phyloP scores from a whole-genome alignment of 176 grass and related monocot genomes.

The Thinopyrum elongatum region DNA sequence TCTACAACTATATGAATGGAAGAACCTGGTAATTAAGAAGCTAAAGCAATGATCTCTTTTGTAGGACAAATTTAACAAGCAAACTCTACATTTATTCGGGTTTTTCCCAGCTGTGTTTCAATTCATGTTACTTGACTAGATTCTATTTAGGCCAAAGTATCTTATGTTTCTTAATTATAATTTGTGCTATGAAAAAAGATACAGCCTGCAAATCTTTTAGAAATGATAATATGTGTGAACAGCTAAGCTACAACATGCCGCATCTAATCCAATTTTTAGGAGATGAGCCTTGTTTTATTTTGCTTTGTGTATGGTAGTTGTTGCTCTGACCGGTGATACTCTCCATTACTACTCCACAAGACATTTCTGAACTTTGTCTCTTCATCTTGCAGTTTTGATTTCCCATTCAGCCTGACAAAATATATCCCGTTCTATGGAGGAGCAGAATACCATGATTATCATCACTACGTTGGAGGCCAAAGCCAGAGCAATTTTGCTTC shows the following conservation, averaged over 20 bases:
- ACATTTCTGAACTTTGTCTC: not conserved
- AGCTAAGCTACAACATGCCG: not conserved
- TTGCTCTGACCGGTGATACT: not conserved
- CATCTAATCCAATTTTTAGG: not conserved
- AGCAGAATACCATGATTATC: slow-evolving; percentile 96
- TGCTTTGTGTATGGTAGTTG: not conserved
- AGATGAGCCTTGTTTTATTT: not conserved
- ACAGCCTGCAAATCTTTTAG: not conserved
- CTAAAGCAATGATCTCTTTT: not conserved
- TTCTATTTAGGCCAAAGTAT: not conserved
- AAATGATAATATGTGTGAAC: not conserved
- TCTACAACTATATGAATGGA: not conserved
- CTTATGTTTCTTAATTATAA: slow-evolving; percentile 12
- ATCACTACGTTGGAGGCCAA: slow-evolving; percentile 87
- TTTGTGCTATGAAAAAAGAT: not conserved
- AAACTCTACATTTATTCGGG: not conserved
- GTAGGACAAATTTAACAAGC: not conserved
- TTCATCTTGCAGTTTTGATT: slow-evolving; percentile 73
- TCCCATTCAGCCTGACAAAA: slow-evolving; percentile 80
- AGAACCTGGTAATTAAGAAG: not conserved
- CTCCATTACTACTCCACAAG: not conserved
- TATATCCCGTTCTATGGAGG: slow-evolving; percentile 95
- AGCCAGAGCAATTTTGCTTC: slow-evolving; percentile 96
- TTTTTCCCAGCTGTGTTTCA: not conserved
- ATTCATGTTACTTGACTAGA: not conserved